Evolutionary conservation across 176 grass and related monocot species (phyloP).

Genomic region (Oryza rufipogon): DNA sequence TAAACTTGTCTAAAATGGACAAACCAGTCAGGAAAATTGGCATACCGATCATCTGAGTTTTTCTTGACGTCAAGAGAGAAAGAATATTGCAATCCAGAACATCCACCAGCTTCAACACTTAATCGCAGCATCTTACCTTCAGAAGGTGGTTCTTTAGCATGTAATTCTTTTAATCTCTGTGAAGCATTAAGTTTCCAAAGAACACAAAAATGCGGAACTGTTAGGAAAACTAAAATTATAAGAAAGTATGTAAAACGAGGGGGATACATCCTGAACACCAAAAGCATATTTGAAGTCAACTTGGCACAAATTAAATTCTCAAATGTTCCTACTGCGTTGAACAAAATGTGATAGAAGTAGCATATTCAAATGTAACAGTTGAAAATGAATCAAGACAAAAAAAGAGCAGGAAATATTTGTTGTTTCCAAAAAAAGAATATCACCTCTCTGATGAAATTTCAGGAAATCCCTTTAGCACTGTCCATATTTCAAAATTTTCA

Average conservation of each 20-base stretch:
- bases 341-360: neutral
- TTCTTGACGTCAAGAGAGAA: slow-evolving; percentile 73
- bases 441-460: neutral
- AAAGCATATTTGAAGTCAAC: neutral
- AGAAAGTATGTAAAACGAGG: neutral
- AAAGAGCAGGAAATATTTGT: neutral
- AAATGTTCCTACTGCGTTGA: neutral
- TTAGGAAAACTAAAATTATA: neutral
- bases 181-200: slow-evolving; percentile 26
- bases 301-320: neutral
- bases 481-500: neutral
- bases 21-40: neutral
- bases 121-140: slow-evolving; percentile 84
- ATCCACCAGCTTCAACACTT: slow-evolving; percentile 87
- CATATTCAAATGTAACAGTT: neutral
- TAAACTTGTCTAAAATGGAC: neutral
- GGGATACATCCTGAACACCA: neutral
- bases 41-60: slow-evolving; percentile 50
- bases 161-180: slow-evolving; percentile 85
- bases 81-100: slow-evolving; percentile 89
- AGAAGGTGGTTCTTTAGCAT: slow-evolving; percentile 53
- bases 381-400: neutral
- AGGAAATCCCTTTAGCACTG: neutral
- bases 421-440: neutral
- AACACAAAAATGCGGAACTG: slow-evolving; percentile 3